Percentiles rank a stretch among this genome's conserved stretches.
Conservation (phyloP, 148 eudicot genomes). For the Pouteria glomerata region DNA sequence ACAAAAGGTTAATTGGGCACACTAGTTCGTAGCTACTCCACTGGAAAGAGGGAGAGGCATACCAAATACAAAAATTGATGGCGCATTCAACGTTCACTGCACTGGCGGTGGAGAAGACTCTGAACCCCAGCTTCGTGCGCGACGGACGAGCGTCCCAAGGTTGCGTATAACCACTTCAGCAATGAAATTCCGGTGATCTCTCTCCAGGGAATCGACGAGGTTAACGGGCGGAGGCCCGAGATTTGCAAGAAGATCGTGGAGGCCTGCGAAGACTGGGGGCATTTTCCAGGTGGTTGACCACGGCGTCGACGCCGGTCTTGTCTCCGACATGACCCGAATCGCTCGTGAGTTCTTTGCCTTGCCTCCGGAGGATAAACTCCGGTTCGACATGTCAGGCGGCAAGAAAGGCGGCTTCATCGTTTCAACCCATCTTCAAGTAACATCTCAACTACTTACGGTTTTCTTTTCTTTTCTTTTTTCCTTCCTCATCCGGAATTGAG, state of each 20-base stretch:
- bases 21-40: too few species aligned
- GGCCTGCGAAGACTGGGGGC: constrained; percentile 93
- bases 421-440: constrained; percentile 92
- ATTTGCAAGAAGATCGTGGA: constrained; percentile 68
- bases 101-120: constrained; percentile 32
- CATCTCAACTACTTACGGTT: too few species aligned
- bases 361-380: constrained; percentile 72
- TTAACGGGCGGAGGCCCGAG: constrained; percentile 32
- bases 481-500: too few species aligned
- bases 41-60: not conserved
- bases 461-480: too few species aligned
- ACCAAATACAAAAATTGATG: constrained; percentile 29
- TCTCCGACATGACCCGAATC: constrained; percentile 60
- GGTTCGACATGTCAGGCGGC: constrained; percentile 89
- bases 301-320: constrained; percentile 43
- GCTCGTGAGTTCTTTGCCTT: constrained; percentile 71
- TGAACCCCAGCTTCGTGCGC: constrained; percentile 58
- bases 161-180: constrained; percentile 71
- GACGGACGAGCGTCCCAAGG: constrained; percentile 95
- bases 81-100: constrained; percentile 49
- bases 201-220: constrained; percentile 59
- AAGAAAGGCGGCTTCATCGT: constrained; percentile 97
- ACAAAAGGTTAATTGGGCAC: too few species aligned
- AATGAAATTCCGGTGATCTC: constrained; percentile 79
- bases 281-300: constrained; percentile 90